These are phyloP conservation scores for Citrus medica DNA, from an alignment of 345 rosid genomes.

Conservation along the genomic window DNA sequence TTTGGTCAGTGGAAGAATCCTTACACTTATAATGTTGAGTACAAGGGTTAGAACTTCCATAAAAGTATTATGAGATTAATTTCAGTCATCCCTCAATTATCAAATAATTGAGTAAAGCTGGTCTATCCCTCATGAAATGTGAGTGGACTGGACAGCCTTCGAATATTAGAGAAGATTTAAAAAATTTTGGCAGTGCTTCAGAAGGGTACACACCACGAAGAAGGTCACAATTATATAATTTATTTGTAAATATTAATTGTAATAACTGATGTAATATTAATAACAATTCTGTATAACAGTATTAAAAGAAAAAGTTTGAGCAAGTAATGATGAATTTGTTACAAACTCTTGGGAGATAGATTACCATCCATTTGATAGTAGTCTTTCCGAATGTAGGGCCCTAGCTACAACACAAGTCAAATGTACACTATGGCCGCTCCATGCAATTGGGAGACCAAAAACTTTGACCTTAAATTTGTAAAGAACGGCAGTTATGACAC, in stretches of 20 bases:
- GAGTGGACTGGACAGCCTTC: accelerated
- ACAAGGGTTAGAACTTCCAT: no score
- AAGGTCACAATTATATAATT: accelerated
- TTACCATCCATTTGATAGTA: constrained; percentile 6
- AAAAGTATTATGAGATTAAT: no score
- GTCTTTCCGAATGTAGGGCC: not conserved
- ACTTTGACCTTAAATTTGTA: constrained; percentile 4
- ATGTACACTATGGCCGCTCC: not conserved
- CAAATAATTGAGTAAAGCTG: no score
- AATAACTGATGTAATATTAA: no score
- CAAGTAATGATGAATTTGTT: not conserved
- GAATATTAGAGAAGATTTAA: no score
- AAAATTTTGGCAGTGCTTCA: accelerated
- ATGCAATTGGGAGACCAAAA: not conserved
- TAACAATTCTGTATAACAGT: no score
- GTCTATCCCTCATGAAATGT: no score
- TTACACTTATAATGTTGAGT: no score
- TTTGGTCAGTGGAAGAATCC: no score
- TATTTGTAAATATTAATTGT: no score
- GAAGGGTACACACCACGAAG: accelerated
- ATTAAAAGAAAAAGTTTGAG: not conserved
- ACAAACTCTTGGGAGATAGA: not conserved
- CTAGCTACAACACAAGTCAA: not conserved
- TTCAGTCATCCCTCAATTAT: no score
- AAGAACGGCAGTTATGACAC: not conserved